These are phyloP conservation scores for Stachybotrys elegans DNA, from an alignment of 2,329 filamentous ascomycete species.

Conservation along the genomic window DNA sequence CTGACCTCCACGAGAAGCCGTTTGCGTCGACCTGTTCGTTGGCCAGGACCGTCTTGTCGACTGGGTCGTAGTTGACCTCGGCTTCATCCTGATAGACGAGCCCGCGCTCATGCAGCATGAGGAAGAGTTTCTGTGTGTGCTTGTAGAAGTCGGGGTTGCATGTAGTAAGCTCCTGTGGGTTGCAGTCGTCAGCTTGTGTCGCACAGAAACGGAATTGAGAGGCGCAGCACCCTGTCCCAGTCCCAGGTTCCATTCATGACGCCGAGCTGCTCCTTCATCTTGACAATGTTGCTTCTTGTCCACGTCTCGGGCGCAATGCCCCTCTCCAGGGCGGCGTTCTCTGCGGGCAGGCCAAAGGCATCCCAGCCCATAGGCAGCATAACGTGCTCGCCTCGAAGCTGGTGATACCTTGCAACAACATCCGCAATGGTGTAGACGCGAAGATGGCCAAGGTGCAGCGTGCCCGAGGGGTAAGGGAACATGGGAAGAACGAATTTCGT, in stretches of 20 bases:
- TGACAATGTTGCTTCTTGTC: constrained; percentile 75
- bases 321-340: constrained; percentile 84
- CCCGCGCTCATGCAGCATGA: constrained; percentile 67
- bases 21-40: constrained; percentile 91
- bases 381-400: constrained; percentile 69
- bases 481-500: constrained; percentile 75
- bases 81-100: constrained; percentile 81
- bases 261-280: constrained; percentile 78
- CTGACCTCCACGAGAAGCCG: constrained; percentile 81
- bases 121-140: constrained; percentile 81
- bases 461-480: constrained; percentile 90
- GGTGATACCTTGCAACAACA: constrained; percentile 71
- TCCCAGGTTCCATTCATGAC: constrained; percentile 79
- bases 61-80: constrained; percentile 83
- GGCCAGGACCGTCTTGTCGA: constrained; percentile 83
- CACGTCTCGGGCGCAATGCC: constrained; percentile 72
- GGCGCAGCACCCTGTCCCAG: constrained; percentile 68
- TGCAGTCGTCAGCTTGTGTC: neutral
- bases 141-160: constrained; percentile 84
- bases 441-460: constrained; percentile 80
- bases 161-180: constrained; percentile 68
- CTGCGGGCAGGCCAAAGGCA: constrained; percentile 83
- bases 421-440: constrained; percentile 90
- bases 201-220: neutral
- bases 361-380: constrained; percentile 94